Base-by-base conservation (phyloP, 169 alveolate species). In the Sarcocystis neurona region DNA sequence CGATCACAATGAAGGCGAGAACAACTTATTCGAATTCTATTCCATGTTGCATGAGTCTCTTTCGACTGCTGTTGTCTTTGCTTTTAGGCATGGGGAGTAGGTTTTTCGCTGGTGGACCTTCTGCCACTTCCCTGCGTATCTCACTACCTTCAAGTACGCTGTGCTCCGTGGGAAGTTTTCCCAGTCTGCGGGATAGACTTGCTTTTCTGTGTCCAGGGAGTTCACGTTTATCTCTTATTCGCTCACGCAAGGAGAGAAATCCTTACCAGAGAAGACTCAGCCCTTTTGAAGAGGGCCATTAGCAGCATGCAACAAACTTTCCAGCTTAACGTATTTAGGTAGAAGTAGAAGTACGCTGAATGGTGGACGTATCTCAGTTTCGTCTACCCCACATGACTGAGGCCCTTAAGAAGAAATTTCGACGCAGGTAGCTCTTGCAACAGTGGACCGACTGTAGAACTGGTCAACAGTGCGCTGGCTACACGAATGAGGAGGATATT, bases 11-110 rank as follows among this genome's bases (percentile, higher is more conserved):
- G n/a, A n/a, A n/a, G n/a, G n/a, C n/a, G n/a, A 18, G 60, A 18
- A 50, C 60, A 8, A 50, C 8, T 18, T 50, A 18, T 50, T 50
- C 27, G 18, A 50, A 18, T 18, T 18, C 8, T 18, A 10, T 8
- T 39, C 58, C 82, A 72, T 48, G 82, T 72, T 72, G 82, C 82
- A 3, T 48, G 82, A 37, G 58, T 72, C 27, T 37, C 82, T 37
- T 72, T 72, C 56, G n/a, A n/a, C n/a, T n/a, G n/a, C n/a, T n/a
- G n/a, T n/a, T n/a, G n/a, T n/a, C n/a, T n/a, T n/a, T n/a, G n/a
- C n/a, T n/a, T n/a, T n/a, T n/a, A n/a, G n/a, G n/a, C n/a, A n/a
- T n/a, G n/a, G n/a, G n/a, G n/a, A n/a, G n/a, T n/a, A n/a, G n/a
- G n/a, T n/a, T n/a, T n/a, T n/a, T n/a, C 82, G 23, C 32, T 72